phyloP scores from a whole-genome alignment of 176 grass and related monocot genomes.

The Cenchrus purpureus region DNA sequence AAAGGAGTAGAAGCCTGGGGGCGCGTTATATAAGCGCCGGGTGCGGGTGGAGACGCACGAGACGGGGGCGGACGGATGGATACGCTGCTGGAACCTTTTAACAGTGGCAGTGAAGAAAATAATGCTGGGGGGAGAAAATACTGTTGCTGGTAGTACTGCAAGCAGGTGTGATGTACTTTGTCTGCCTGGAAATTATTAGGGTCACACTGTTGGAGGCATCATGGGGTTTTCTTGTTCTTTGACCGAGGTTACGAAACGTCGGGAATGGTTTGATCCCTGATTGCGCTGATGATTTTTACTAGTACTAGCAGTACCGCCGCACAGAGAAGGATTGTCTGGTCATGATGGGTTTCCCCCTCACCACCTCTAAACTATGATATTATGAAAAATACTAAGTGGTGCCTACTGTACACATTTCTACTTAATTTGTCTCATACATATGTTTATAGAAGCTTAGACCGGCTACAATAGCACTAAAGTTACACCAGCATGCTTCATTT shows the following conservation, averaged over 20 bases:
- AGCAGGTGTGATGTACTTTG: slow-evolving; percentile 53
- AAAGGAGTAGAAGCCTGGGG: slow-evolving; percentile 56
- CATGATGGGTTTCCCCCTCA: not conserved
- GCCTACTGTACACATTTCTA: not conserved
- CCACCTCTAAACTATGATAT: not conserved
- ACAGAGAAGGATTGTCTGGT: not conserved
- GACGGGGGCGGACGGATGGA: not conserved
- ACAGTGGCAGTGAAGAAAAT: slow-evolving; percentile 21
- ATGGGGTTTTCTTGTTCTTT: slow-evolving; percentile 45
- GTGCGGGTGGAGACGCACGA: not conserved
- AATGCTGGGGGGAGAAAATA: not conserved
- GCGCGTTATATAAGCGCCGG: slow-evolving; percentile 52
- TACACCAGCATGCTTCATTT: too few species aligned
- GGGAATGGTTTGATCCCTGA: slow-evolving; percentile 2
- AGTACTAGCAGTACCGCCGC: not conserved
- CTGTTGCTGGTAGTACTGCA: not conserved
- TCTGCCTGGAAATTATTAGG: slow-evolving; percentile 46
- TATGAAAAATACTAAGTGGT: not conserved
- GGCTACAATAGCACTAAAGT: not conserved
- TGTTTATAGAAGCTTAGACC: not conserved
- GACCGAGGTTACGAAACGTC: slow-evolving; percentile 12
- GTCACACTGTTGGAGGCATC: slow-evolving; percentile 31
- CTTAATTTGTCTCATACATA: not conserved
- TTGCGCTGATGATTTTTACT: not conserved
- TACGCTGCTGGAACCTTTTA: slow-evolving; percentile 33